Base-by-base conservation (phyloP, 2,329 filamentous ascomycete genomes). In the Cadophora sp. region DNA sequence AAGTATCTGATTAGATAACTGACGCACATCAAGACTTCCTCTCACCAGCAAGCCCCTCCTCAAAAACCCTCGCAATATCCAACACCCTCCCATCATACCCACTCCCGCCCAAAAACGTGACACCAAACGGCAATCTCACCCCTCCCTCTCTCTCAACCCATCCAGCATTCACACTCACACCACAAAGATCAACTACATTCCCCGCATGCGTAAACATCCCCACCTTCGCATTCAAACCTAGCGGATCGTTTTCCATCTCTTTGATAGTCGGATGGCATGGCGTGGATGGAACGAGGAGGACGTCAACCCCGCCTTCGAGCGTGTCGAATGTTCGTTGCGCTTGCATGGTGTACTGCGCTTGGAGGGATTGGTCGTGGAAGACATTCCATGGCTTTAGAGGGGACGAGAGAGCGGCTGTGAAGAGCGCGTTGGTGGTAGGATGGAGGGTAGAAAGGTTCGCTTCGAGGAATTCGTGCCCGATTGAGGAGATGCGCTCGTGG, bases 131-230 rank as follows among this genome's bases (percentile, higher is more conserved):
- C 66, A 80, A 69, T 51, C 68, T 71, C 9, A 53, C 20, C 1
- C 41, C 62, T 18, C 59, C 67, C 41, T 71, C 67, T n/a, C 55
- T 66, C 58, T 70, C 60, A 36, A 67, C 65, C 69, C 73, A 73
- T 2, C 70, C 67, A 51, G 70, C 74, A 62, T 74, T 73, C 1
- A 75, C 69, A 70, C 78, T 79, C 16, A 83, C 73, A 7, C 79
- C 82, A 72, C 82, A 83, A 14, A 87, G 73, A 76, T 87, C 85
- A 14, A 87, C 76, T 24, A 87, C 83, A 69, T 87, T 87, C 2
- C 78, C 85, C 62, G 81, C 84, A 71, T 86, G 84, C 2, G 84
- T 84, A 69, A 85, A 87, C 30, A 78, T 79, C 5, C 83, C 83
- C 16, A 84, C 65, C 24, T 80, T 78, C 24, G 81, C 81, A 68